A percentile compares a stretch with the other conserved stretches of the same genome.
Conservation (phyloP, 2,329 filamentous ascomycete genomes). For the Cladophialophora immunda region DNA sequence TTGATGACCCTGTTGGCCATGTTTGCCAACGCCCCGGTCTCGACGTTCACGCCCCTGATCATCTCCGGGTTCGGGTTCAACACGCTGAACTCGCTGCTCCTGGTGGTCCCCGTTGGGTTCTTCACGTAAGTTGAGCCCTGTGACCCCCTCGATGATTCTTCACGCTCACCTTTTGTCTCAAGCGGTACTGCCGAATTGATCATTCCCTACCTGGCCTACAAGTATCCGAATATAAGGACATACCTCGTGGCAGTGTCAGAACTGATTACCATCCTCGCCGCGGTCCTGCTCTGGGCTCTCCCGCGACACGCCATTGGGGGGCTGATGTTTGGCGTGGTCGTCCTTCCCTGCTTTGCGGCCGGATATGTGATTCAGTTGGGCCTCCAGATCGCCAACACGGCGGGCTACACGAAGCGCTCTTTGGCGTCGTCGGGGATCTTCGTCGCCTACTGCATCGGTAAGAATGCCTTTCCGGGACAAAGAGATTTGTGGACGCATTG, state of each 20-base stretch:
- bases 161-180: constrained; percentile 34
- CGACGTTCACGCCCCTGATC: constrained; percentile 74
- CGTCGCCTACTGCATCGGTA: constrained; percentile 42
- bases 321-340: constrained; percentile 59
- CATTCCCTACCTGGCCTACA: constrained; percentile 53
- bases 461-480: background rate
- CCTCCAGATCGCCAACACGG: constrained; percentile 51
- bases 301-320: constrained; percentile 54
- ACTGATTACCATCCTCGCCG: constrained; percentile 53
- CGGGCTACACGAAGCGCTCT: constrained; percentile 41
- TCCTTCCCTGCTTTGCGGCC: constrained; percentile 56
- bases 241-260: constrained; percentile 55
- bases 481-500: background rate
- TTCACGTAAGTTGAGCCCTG: constrained; percentile 53
- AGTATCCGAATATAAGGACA: constrained; percentile 46
- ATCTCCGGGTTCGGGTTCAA: constrained; percentile 74
- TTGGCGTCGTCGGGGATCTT: constrained; percentile 39
- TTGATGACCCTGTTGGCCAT: constrained; percentile 74
- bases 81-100: constrained; percentile 71
- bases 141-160: no score
- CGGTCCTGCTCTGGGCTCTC: constrained; percentile 56
- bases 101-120: constrained; percentile 65
- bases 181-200: constrained; percentile 51
- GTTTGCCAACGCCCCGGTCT: constrained; percentile 71
- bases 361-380: constrained; percentile 63